phyloP scores from a whole-genome alignment of 129 eudicot genomes.

The Oenanthe sinensis region DNA sequence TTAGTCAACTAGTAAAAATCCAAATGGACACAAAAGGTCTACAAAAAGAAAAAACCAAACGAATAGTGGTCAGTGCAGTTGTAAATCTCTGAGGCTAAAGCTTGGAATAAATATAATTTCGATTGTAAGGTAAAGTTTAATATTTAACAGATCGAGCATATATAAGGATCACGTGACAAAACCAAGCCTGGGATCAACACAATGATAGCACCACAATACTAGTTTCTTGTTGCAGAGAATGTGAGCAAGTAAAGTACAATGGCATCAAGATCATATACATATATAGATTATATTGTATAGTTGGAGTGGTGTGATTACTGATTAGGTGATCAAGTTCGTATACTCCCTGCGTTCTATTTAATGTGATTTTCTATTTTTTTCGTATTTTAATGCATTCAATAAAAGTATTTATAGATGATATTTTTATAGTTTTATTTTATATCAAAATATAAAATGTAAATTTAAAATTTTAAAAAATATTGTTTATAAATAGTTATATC shows the following conservation, averaged over 20 bases:
- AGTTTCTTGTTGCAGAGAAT: neutral
- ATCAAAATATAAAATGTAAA: too few relatives aligned
- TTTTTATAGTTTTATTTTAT: too few relatives aligned
- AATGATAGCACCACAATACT: neutral
- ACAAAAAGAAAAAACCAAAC: neutral
- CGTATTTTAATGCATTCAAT: too few relatives aligned
- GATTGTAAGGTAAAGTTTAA: too few relatives aligned
- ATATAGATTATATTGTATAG: neutral
- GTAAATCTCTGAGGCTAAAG: neutral
- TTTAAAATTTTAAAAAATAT: too few relatives aligned
- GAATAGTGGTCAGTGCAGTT: neutral
- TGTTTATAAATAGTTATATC: too few relatives aligned
- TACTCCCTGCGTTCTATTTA: too few relatives aligned
- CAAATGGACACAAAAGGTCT: conserved; percentile 6
- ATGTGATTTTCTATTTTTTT: too few relatives aligned
- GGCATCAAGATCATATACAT: neutral
- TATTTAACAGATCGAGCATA: neutral
- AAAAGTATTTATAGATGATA: too few relatives aligned
- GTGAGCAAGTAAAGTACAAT: neutral
- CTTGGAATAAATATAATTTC: neutral
- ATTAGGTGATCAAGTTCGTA: neutral
- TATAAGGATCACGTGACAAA: conserved; percentile 1
- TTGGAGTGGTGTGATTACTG: neutral
- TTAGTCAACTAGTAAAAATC: conserved; percentile 4
- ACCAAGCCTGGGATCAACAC: conserved; percentile 10